Evolutionary conservation across 768 basidiomycete genomes (phyloP).

Genomic region (Podaxis rugospora): DNA sequence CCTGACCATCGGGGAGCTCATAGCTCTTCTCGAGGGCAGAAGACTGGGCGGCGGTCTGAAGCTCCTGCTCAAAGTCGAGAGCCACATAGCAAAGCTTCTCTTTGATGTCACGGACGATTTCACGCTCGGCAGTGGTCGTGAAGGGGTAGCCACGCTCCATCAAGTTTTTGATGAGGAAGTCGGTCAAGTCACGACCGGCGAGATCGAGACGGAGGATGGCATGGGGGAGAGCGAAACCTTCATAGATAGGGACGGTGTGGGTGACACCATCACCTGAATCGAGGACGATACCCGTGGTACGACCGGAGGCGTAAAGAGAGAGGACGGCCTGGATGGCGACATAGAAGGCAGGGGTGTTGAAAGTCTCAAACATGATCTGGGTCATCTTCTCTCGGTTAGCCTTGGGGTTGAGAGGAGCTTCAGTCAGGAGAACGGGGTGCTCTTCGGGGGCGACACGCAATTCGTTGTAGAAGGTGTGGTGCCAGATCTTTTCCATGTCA

Average conservation of each 20-base stretch:
- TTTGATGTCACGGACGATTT: slow-evolving; percentile 97
- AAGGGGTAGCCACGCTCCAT: slow-evolving; percentile 66
- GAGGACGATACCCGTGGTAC: slow-evolving; percentile 91
- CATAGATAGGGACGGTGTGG: slow-evolving; percentile 97
- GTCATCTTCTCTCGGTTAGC: too few relatives aligned
- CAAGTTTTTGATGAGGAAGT: slow-evolving; percentile 74
- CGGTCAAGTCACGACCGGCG: slow-evolving; percentile 90
- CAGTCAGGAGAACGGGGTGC: too few relatives aligned
- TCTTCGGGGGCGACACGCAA: too few relatives aligned
- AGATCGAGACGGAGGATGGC: slow-evolving; percentile 91
- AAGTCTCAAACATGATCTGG: too few relatives aligned
- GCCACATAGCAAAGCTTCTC: slow-evolving; percentile 96
- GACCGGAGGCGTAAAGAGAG: slow-evolving; percentile 29
- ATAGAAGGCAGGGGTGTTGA: too few relatives aligned
- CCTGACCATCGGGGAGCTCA: slow-evolving; percentile 89
- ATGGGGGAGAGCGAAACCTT: slow-evolving; percentile 89
- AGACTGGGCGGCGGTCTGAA: slow-evolving; percentile 85
- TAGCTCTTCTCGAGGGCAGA: slow-evolving; percentile 91
- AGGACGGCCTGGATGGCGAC: too few relatives aligned
- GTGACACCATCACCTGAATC: slow-evolving; percentile 97
- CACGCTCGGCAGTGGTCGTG: slow-evolving; percentile 89
- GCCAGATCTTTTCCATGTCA: too few relatives aligned
- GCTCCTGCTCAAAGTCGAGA: slow-evolving; percentile 90
- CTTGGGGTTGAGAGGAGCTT: too few relatives aligned
- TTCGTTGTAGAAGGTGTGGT: too few relatives aligned